Conservation (phyloP, 495 filamentous ascomycete species). For the Apodospora peruviana region DNA sequence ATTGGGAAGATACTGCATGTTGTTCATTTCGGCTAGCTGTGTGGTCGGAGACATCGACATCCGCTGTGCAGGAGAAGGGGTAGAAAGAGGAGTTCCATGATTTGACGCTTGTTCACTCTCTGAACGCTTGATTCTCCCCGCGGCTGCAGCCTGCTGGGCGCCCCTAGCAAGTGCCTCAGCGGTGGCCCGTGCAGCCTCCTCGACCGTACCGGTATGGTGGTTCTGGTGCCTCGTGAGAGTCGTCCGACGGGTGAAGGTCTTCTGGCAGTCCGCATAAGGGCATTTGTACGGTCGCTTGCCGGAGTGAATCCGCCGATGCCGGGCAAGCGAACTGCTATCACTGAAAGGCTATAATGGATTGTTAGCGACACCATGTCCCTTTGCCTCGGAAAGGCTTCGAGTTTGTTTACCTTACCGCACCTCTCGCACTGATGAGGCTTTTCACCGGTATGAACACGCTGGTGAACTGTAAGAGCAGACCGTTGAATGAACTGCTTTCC, state of each 20-base stretch:
- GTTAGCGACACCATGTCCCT: slow-evolving; percentile 5
- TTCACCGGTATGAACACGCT: slow-evolving; percentile 92
- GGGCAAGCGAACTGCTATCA: slow-evolving; percentile 90
- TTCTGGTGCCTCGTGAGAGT: slow-evolving; percentile 95
- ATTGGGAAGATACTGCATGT: slow-evolving; percentile 67
- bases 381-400: neutral
- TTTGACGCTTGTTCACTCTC: slow-evolving; percentile 75
- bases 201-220: slow-evolving; percentile 90
- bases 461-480: slow-evolving; percentile 94
- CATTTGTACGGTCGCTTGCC: slow-evolving; percentile 97
- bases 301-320: slow-evolving; percentile 92
- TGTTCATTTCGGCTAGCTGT: slow-evolving; percentile 67
- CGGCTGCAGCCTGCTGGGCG: slow-evolving; percentile 47
- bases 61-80: slow-evolving; percentile 77
- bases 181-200: slow-evolving; percentile 85
- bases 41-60: slow-evolving; percentile 73
- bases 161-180: slow-evolving; percentile 58
- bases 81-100: slow-evolving; percentile 74
- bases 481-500: slow-evolving; percentile 96
- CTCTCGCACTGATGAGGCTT: slow-evolving; percentile 98
- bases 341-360: slow-evolving; percentile 74
- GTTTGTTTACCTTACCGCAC: slow-evolving; percentile 77
- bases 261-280: slow-evolving; percentile 94
- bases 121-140: slow-evolving; percentile 51
- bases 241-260: slow-evolving; percentile 94